Evolutionary conservation across 208 protist species (phyloP).

Genomic region (Trypanosoma theileri): DNA sequence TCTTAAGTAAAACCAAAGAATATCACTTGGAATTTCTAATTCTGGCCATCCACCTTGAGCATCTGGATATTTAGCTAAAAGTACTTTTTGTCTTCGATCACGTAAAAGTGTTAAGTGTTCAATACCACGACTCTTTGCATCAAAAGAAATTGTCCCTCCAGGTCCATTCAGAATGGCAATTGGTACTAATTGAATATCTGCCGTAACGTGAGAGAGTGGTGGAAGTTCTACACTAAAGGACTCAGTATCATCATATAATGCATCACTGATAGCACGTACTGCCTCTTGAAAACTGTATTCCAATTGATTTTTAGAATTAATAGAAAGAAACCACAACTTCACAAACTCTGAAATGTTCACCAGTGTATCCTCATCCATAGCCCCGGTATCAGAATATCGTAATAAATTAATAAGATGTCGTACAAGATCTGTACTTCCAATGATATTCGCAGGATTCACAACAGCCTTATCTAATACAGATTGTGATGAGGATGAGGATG

Average conservation of each 20-base stretch:
- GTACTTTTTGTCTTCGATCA: constrained; percentile 65
- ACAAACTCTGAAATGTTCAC: constrained; percentile 29
- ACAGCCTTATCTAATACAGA: neutral
- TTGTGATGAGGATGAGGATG: neutral
- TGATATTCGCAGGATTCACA: constrained; percentile 23
- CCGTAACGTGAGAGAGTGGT: constrained; percentile 23
- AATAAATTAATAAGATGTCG: constrained; percentile 55
- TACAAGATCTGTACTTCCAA: constrained; percentile 26
- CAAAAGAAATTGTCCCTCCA: constrained; percentile 55
- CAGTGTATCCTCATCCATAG: constrained; percentile 17
- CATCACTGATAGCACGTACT: constrained; percentile 37
- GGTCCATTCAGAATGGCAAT: constrained; percentile 64
- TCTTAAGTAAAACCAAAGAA: constrained; percentile 41
- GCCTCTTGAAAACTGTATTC: constrained; percentile 37
- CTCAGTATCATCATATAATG: constrained; percentile 50
- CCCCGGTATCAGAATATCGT: constrained; percentile 41
- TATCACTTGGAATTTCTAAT: constrained; percentile 35
- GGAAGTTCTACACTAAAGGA: constrained; percentile 54
- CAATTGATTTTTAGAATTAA: constrained; percentile 19
- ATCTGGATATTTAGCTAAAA: constrained; percentile 84
- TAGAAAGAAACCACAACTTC: constrained; percentile 17
- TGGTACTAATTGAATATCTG: constrained; percentile 49
- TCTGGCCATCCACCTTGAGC: constrained; percentile 72
- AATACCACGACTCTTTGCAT: constrained; percentile 56
- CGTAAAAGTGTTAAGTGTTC: constrained; percentile 80